Percentiles rank a stretch among this genome's conserved stretches.
Evolutionary conservation across 1,139 yeast species (phyloP).

Genomic region (Yamadazyma siamensis): DNA sequence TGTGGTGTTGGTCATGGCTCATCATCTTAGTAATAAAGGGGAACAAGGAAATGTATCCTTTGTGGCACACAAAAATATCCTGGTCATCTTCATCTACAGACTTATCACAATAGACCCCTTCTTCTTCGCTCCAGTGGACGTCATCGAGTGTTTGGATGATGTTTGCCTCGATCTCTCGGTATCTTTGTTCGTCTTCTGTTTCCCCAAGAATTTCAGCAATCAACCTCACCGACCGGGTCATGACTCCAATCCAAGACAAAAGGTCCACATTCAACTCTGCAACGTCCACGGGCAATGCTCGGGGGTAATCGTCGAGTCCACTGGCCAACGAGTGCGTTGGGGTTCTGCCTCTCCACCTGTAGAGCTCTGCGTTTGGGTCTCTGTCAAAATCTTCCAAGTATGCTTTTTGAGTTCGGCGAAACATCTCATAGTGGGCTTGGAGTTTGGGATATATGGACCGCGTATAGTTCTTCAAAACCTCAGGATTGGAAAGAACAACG

Average conservation of each 20-base stretch:
- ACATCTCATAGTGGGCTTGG: conserved; percentile 79
- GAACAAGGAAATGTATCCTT: conserved; percentile 82
- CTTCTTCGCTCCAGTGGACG: conserved; percentile 75
- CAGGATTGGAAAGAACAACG: conserved; percentile 57
- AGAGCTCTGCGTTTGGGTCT: conserved; percentile 55
- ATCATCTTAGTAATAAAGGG: conserved; percentile 80
- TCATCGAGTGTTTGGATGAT: conserved; percentile 63
- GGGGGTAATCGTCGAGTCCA: conserved; percentile 94
- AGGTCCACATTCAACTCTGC: conserved; percentile 92
- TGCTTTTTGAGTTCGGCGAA: conserved; percentile 78
- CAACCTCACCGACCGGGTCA: conserved; percentile 77
- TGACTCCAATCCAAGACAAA: conserved; percentile 88
- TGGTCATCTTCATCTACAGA: conserved; percentile 73
- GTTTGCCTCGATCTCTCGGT: conserved; percentile 49
- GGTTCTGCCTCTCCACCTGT: conserved; percentile 94
- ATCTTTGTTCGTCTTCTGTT: conserved; percentile 53
- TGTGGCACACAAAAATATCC: conserved; percentile 68
- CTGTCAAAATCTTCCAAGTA: conserved; percentile 71
- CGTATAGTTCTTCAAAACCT: conserved; percentile 60
- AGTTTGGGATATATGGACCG: conserved; percentile 70
- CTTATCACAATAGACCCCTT: conserved; percentile 77
- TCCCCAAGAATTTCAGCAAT: conserved; percentile 67
- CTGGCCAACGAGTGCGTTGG: conserved; percentile 82
- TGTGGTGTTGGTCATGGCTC: conserved; percentile 46
- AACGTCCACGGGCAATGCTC: conserved; percentile 75